A percentile compares a stretch with the other conserved stretches of the same genome.
phyloP scores from a whole-genome alignment of 495 filamentous ascomycete species.

The Talaromyces trachyspermus region DNA sequence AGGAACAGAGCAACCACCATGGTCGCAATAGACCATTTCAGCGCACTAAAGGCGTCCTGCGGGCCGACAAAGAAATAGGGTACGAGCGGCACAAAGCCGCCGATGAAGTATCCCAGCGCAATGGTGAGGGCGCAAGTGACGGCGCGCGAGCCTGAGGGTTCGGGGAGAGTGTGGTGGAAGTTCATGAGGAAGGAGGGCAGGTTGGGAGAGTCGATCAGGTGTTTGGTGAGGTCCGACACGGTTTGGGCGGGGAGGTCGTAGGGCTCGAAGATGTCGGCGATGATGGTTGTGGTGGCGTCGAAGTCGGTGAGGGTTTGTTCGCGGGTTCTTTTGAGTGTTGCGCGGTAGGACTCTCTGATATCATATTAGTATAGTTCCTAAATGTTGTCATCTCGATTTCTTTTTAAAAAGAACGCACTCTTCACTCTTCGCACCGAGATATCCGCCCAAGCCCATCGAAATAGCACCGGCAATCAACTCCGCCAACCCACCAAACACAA shows the following conservation, averaged over 20 bases:
- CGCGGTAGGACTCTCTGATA: conserved; percentile 47
- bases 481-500: conserved; percentile 51
- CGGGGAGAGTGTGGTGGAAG: conserved; percentile 48
- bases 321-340: conserved; percentile 40
- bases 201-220: conserved; percentile 40
- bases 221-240: conserved; percentile 35
- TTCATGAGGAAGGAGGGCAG: conserved; percentile 50
- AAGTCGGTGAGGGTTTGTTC: conserved; percentile 33
- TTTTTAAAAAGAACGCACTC: conserved; percentile 39
- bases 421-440: conserved; percentile 66
- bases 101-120: conserved; percentile 64
- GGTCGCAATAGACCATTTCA: conserved; percentile 61
- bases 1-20: conserved; percentile 63
- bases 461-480: conserved; percentile 53
- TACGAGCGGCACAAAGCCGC: conserved; percentile 64
- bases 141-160: conserved; percentile 44
- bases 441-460: conserved; percentile 52
- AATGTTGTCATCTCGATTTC: too few species aligned
- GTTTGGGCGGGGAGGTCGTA: conserved; percentile 45
- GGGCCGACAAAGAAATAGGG: conserved; percentile 66
- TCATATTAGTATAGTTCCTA: neutral
- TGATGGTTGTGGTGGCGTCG: conserved; percentile 26
- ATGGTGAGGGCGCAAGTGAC: conserved; percentile 58
- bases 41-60: conserved; percentile 47
- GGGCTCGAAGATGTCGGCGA: conserved; percentile 46